Evolutionary conservation across 768 basidiomycete genomes (phyloP).

Genomic region (Mycena rosella): DNA sequence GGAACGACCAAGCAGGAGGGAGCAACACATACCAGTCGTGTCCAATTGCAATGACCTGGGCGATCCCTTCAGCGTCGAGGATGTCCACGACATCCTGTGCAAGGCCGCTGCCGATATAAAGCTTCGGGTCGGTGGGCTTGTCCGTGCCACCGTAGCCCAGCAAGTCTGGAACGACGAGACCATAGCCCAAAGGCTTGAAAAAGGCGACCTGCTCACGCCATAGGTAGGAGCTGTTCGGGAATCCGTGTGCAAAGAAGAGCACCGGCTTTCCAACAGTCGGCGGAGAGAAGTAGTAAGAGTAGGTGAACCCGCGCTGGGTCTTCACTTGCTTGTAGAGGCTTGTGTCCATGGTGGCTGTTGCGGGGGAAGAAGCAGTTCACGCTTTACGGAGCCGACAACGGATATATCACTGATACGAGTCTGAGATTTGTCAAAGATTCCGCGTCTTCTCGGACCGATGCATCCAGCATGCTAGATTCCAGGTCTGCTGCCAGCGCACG

Average conservation of each 20-base stretch:
- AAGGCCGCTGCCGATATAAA: too few species aligned
- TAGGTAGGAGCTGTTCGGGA: neutral
- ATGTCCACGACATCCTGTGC: slow-evolving; percentile 58
- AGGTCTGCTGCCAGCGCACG: too few species aligned
- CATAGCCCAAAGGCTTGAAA: slow-evolving; percentile 55
- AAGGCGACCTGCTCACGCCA: slow-evolving; percentile 48
- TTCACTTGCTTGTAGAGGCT: slow-evolving; percentile 19
- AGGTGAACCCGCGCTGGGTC: slow-evolving; percentile 45
- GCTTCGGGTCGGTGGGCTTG: slow-evolving; percentile 54
- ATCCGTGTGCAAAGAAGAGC: neutral
- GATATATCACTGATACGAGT: too few species aligned
- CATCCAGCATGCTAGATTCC: too few species aligned
- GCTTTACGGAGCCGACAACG: too few species aligned
- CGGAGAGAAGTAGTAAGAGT: neutral
- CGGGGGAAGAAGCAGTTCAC: too few species aligned
- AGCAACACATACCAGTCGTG: slow-evolving; percentile 58
- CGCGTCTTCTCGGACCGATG: too few species aligned
- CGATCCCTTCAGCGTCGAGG: slow-evolving; percentile 51
- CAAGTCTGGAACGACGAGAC: slow-evolving; percentile 63
- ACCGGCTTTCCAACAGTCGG: neutral
- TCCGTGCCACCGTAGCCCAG: slow-evolving; percentile 66
- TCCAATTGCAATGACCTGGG: slow-evolving; percentile 53
- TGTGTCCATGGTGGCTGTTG: too few species aligned
- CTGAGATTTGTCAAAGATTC: too few species aligned
- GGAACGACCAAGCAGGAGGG: too few species aligned